These are phyloP conservation scores for Ceratocystiopsis brevicomis DNA, from an alignment of 2,329 filamentous ascomycete species.

Conservation along the genomic window DNA sequence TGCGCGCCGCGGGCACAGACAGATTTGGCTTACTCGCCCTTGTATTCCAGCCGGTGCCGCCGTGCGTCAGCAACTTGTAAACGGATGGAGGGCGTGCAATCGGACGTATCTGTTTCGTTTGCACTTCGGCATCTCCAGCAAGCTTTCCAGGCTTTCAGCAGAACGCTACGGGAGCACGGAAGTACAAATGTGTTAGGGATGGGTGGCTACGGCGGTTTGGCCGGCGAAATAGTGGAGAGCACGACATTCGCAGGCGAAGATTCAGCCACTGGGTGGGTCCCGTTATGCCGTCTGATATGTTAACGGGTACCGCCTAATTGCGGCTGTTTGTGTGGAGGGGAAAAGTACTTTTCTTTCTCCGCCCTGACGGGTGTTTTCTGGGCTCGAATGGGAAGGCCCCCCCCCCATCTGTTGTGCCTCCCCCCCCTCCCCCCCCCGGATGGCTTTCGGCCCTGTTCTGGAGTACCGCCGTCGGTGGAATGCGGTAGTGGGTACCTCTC, in stretches of 20 bases:
- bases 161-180: conserved; percentile 5
- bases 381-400: not conserved
- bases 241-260: conserved; percentile 5
- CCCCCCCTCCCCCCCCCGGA: conserved; percentile 2
- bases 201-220: conserved; percentile 31
- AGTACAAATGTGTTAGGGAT: conserved; percentile 6
- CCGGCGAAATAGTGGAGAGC: conserved; percentile 39
- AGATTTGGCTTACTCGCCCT: not conserved
- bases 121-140: no score
- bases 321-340: no score
- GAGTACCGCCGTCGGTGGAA: conserved; percentile 6
- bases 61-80: no score
- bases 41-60: no score
- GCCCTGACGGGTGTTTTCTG: no score
- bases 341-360: not conserved
- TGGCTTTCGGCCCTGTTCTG: conserved; percentile 9
- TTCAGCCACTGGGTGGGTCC: conserved; percentile 8
- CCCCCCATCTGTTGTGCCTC: conserved; percentile 1
- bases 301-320: no score
- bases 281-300: not conserved
- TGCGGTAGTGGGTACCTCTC: not conserved
- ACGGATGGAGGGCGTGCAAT: no score
- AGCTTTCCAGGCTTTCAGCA: no score
- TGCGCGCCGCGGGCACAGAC: not conserved
- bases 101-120: no score